Evolutionary conservation across 768 basidiomycete genomes (phyloP).

Genomic region (Gelatoporia subvermispora): DNA sequence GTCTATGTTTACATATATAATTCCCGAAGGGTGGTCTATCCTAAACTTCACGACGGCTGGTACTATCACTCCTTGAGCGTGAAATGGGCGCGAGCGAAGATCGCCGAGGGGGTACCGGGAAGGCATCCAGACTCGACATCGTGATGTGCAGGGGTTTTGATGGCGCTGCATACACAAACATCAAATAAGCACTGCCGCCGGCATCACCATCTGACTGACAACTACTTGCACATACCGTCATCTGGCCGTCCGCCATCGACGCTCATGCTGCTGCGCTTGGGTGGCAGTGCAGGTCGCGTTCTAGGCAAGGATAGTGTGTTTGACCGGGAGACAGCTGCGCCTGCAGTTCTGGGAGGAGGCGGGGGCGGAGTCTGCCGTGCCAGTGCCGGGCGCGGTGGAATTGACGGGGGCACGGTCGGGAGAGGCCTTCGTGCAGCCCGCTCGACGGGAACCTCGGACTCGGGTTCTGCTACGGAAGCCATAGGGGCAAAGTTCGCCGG

Average conservation of each 20-base stretch:
- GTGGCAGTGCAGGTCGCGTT: too few relatives aligned
- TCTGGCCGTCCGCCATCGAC: too few relatives aligned
- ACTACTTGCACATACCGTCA: too few relatives aligned
- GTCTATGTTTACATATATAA: constrained; percentile 54
- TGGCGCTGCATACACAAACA: background rate
- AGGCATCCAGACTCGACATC: constrained; percentile 30
- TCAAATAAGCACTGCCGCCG: too few relatives aligned
- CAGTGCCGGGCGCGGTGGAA: background rate
- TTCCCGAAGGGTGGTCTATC: constrained; percentile 68
- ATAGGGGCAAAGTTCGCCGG: too few relatives aligned
- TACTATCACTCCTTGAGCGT: constrained; percentile 1
- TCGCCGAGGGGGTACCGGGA: constrained; percentile 23
- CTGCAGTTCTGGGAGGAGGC: too few relatives aligned
- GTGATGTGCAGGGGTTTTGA: constrained; percentile 6
- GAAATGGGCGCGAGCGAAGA: constrained; percentile 15
- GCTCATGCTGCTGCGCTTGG: too few relatives aligned
- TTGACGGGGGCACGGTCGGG: too few relatives aligned
- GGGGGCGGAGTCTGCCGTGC: background rate
- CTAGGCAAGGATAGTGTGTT: too few relatives aligned
- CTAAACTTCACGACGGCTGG: background rate
- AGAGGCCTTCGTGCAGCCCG: too few relatives aligned
- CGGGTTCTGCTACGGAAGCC: too few relatives aligned
- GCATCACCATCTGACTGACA: background rate
- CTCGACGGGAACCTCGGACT: background rate
- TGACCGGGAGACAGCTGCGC: too few relatives aligned